These are phyloP conservation scores for Thozetella sp. DNA, from an alignment of 495 filamentous ascomycete species.

Conservation along the genomic window DNA sequence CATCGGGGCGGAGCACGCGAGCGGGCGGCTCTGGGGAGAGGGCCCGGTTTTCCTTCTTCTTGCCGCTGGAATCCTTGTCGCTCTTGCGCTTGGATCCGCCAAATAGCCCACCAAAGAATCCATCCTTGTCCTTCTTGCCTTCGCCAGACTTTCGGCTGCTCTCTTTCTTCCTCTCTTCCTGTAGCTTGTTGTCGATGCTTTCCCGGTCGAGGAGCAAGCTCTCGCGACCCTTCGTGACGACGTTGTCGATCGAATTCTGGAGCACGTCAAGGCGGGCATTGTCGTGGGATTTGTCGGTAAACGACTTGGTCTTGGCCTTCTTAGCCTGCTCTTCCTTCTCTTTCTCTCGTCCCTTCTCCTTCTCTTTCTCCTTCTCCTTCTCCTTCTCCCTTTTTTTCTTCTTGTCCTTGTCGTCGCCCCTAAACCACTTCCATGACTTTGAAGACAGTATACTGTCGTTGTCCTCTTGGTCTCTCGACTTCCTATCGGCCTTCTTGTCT, in stretches of 20 bases:
- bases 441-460: conserved; percentile 43
- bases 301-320: conserved; percentile 54
- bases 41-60: conserved; percentile 70
- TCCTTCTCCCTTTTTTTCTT: conserved; percentile 65
- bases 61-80: conserved; percentile 66
- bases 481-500: conserved; percentile 64
- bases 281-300: conserved; percentile 64
- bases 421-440: conserved; percentile 78
- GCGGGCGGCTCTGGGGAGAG: conserved; percentile 80
- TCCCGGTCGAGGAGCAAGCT: conserved; percentile 82
- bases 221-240: conserved; percentile 69
- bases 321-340: conserved; percentile 57
- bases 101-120: conserved; percentile 86
- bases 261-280: conserved; percentile 79
- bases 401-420: conserved; percentile 44
- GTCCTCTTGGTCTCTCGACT: conserved; percentile 58
- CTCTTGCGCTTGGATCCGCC: conserved; percentile 79
- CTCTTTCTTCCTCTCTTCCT: conserved; percentile 86
- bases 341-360: conserved; percentile 50
- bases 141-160: conserved; percentile 73
- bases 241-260: conserved; percentile 75
- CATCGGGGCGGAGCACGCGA: conserved; percentile 73
- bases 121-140: conserved; percentile 84
- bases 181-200: conserved; percentile 66
- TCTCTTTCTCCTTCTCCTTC: conserved; percentile 60